Evolutionary conservation across 495 filamentous ascomycete species (phyloP).

Genomic region (Staphylotrichum tortipilum): DNA sequence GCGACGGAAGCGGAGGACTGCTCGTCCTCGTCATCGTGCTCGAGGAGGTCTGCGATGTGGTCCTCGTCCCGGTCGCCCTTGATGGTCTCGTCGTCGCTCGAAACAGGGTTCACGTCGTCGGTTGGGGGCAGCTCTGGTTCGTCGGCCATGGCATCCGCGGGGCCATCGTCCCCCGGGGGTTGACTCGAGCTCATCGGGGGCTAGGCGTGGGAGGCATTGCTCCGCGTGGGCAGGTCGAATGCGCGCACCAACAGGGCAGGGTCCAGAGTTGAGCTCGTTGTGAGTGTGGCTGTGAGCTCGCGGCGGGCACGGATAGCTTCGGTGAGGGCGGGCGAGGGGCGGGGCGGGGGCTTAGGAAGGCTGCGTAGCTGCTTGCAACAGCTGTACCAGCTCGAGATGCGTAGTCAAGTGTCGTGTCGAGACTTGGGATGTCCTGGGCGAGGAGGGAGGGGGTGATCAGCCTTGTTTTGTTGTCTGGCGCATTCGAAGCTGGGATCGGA

Average conservation of each 20-base stretch:
- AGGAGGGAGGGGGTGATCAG: neutral
- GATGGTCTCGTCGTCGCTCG: constrained; percentile 40
- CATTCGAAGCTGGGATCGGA: neutral
- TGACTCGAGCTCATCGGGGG: constrained; percentile 44
- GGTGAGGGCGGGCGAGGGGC: neutral
- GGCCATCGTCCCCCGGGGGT: constrained; percentile 40
- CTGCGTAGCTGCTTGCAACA: too few relatives aligned
- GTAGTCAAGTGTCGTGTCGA: too few relatives aligned
- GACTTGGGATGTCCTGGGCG: neutral
- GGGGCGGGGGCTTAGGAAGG: too few relatives aligned
- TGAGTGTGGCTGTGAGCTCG: too few relatives aligned
- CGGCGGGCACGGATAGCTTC: neutral
- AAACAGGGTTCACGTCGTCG: constrained; percentile 20
- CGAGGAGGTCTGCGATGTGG: constrained; percentile 32
- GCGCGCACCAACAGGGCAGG: neutral
- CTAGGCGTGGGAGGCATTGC: constrained; percentile 29
- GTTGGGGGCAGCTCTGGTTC: constrained; percentile 30
- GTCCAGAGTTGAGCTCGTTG: neutral
- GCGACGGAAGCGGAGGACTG: too few relatives aligned
- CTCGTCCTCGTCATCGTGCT: constrained; percentile 38
- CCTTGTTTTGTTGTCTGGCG: neutral
- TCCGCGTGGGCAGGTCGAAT: neutral
- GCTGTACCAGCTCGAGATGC: too few relatives aligned
- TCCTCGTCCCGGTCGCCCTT: constrained; percentile 32
- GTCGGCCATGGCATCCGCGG: constrained; percentile 32